Conservation (phyloP, 164 flowering plant species). For the Vitis riparia region DNA sequence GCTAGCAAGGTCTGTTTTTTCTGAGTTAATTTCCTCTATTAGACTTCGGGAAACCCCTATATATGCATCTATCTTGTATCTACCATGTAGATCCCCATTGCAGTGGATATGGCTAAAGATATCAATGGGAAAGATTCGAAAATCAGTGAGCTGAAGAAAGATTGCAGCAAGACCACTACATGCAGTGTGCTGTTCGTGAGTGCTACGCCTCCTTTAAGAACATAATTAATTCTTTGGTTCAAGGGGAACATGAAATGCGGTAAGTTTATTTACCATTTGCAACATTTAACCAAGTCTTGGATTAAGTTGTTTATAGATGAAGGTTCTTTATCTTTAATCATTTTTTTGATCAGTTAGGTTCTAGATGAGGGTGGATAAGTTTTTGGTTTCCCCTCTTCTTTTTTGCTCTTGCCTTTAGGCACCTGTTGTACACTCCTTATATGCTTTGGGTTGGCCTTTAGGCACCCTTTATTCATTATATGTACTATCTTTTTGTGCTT, state of each 20-base stretch:
- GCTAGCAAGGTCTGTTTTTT: conserved; percentile 78
- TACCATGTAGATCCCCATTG: conserved; percentile 71
- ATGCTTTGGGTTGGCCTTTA: no score
- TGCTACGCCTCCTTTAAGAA: conserved; percentile 74
- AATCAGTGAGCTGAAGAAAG: conserved; percentile 72
- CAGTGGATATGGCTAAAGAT: conserved; percentile 95
- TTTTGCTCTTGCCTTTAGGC: no score
- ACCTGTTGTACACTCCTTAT: no score
- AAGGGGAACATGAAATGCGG: conserved; percentile 55
- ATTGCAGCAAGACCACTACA: conserved; percentile 51
- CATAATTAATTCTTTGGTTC: conserved; percentile 52
- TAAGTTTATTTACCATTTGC: conserved; percentile 26
- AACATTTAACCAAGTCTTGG: not conserved
- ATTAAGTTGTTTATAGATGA: no score
- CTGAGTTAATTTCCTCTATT: not conserved
- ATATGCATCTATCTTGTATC: not conserved
- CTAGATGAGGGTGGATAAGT: no score
- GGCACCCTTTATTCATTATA: no score
- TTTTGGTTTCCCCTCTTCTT: no score
- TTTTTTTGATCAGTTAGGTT: no score
- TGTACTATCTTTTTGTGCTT: no score
- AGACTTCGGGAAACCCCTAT: not conserved
- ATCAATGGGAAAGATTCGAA: conserved; percentile 71
- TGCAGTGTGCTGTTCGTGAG: conserved; percentile 76
- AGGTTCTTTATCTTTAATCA: no score